Evolutionary conservation across 306 rosid species (phyloP).

Genomic region (Gleditsia sinensis): DNA sequence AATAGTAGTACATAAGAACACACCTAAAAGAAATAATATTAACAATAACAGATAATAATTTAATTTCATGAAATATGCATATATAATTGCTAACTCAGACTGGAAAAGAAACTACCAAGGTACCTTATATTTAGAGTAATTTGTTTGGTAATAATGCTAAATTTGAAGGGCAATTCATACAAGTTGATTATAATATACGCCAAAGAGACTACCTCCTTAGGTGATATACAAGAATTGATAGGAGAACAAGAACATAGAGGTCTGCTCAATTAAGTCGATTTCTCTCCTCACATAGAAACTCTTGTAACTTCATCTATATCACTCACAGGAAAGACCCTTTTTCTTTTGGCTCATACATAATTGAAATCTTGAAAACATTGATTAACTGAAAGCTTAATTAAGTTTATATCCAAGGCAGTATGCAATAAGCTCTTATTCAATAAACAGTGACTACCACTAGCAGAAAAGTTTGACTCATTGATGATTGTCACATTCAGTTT

Average conservation of each 20-base stretch:
- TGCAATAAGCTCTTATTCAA: neutral
- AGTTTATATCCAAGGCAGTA: slow-evolving; percentile 3
- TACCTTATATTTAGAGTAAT: neutral
- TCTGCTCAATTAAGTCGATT: neutral
- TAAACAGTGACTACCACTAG: neutral
- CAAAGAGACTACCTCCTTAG: neutral
- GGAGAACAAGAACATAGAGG: neutral
- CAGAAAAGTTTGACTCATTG: slow-evolving; percentile 22
- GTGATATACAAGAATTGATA: too few relatives aligned
- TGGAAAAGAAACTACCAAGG: neutral
- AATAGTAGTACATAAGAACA: neutral
- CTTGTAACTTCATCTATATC: too few relatives aligned
- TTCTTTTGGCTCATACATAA: neutral
- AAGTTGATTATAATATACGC: neutral
- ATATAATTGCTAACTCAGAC: neutral
- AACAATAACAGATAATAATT: neutral
- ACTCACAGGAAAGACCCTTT: neutral
- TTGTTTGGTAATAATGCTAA: neutral
- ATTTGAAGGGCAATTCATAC: neutral
- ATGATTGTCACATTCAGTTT: neutral
- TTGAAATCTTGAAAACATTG: neutral
- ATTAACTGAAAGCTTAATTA: too few relatives aligned
- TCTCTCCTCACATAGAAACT: too few relatives aligned
- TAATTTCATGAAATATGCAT: neutral
- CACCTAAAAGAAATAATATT: neutral